Base-by-base conservation (phyloP, 208 protist genomes). In the Acanthamoeba divionensis region DNA sequence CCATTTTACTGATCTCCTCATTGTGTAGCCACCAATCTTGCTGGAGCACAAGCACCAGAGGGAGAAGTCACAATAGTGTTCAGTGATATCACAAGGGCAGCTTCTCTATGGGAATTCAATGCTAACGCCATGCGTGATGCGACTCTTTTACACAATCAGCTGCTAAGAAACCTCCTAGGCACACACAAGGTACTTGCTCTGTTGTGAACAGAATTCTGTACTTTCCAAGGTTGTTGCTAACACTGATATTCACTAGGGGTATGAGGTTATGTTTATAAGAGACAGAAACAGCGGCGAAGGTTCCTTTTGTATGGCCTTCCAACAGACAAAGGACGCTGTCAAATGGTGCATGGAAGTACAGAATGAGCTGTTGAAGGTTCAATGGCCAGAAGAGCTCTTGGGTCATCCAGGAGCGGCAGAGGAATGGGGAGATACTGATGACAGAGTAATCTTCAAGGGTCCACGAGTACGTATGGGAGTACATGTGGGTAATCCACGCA, bases 101-200 rank as follows among this genome's bases (percentile, higher is more conserved):
- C 86, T 4, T 54, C 36, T 4, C 86, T 77, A 1, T 90, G 86
- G 86, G 86, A 90, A 77, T 50, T n/a, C 15, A 48, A 63, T 45
- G 83, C 86, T 0, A 77, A 15, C 3, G 67, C 66, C 75, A 90
- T 90, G 86, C 33, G 31, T 3, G 44, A 67, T 21, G 86, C 86
- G 3, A 87, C 63, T 2, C 31, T 36, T 1, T 41, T 90, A 4
- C 86, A 90, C 67, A 90, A 90, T 47, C 1, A 24, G 7, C 2
- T 90, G 3, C 31, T 90, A 1, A 2, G 86, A 13, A 44, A 47
- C 31, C 77, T 67, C 3, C 69, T 90, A 3, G n/a, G n/a, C n/a
- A n/a, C n/a, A n/a, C 13, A 9, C 15, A 63, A 87, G 57, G n/a
- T n/a, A n/a, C n/a, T n/a, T n/a, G n/a, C n/a, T n/a, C n/a, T n/a